Percentiles rank a stretch among this genome's conserved stretches.
These are phyloP conservation scores for Plasmodium gallinaceum DNA, from an alignment of 169 alveolate genomes.

Conservation along the genomic window DNA sequence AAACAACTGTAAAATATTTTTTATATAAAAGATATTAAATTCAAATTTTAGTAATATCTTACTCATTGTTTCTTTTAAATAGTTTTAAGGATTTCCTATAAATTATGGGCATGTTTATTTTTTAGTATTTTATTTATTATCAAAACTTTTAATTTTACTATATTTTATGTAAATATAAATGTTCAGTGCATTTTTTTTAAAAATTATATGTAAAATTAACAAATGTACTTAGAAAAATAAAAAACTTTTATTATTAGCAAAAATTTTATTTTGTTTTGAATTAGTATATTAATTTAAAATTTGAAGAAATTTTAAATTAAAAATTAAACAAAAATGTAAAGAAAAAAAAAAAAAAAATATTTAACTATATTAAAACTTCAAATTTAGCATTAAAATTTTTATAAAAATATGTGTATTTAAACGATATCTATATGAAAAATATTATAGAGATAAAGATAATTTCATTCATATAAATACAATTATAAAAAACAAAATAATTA, in stretches of 20 bases:
- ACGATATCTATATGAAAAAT: no score
- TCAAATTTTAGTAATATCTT: constrained; percentile 4
- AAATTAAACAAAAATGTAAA: constrained; percentile 3
- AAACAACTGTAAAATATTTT: background rate
- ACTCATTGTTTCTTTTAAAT: constrained; percentile 48
- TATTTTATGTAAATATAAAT: constrained; percentile 28
- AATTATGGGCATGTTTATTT: constrained; percentile 33
- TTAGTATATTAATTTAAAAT: background rate
- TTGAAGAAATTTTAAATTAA: background rate
- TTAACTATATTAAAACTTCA: constrained; percentile 6
- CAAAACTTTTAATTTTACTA: constrained; percentile 4
- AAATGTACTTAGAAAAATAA: no score
- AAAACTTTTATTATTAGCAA: no score
- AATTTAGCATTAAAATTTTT: background rate
- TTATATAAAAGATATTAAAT: background rate
- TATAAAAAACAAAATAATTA: background rate
- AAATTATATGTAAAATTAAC: no score
- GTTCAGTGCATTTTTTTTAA: constrained; percentile 22
- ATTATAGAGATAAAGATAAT: background rate
- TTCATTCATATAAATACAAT: background rate
- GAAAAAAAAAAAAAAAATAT: constrained; percentile 1
- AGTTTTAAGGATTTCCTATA: constrained; percentile 44
- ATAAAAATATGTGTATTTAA: no score
- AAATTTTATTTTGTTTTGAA: background rate
- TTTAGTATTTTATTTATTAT: constrained; percentile 9